phyloP scores from a whole-genome alignment of 352 stramenopile genomes.

The Pilasporangium apinafurcum region DNA sequence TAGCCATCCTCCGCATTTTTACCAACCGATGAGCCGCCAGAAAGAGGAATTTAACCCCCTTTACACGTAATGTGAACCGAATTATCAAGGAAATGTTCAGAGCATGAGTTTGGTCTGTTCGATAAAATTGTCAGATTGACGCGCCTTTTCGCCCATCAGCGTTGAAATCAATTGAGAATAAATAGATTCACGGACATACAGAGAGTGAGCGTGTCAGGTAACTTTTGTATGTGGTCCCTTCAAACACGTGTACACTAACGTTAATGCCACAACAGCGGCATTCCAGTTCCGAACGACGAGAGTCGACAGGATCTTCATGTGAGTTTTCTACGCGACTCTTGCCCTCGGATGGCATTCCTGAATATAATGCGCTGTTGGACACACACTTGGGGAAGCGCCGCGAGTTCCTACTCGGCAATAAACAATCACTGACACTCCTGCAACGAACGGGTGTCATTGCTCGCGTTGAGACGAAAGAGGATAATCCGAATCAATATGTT shows the following conservation, averaged over 20 bases:
- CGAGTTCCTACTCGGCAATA: slow-evolving; percentile 61
- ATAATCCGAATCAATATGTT: slow-evolving; percentile 65
- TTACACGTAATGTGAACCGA: too few species aligned
- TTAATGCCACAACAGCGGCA: too few species aligned
- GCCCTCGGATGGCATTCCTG: slow-evolving; percentile 53
- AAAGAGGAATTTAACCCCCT: slow-evolving; percentile 30
- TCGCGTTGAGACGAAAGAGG: slow-evolving; percentile 30
- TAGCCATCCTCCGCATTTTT: slow-evolving; percentile 27
- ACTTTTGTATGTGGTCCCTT: too few species aligned
- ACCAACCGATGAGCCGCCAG: slow-evolving; percentile 8
- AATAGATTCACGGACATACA: too few species aligned
- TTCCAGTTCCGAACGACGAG: too few species aligned
- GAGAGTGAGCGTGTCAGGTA: too few species aligned
- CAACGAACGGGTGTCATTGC: slow-evolving; percentile 61
- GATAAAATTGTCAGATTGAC: too few species aligned
- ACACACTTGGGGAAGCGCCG: slow-evolving; percentile 48
- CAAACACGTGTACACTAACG: too few species aligned
- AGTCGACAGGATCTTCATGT: neutral
- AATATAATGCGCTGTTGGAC: slow-evolving; percentile 70
- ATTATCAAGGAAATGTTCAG: too few species aligned
- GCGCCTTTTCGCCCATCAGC: too few species aligned
- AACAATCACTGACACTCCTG: slow-evolving; percentile 39
- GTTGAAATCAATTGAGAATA: too few species aligned
- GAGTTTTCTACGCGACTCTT: slow-evolving; percentile 63
- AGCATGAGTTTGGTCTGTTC: too few species aligned